Evolutionary conservation across 75 land plant species (phyloP), one percentile per base, ranked within the genome.

Genomic region (Larix kaempferi): DNA sequence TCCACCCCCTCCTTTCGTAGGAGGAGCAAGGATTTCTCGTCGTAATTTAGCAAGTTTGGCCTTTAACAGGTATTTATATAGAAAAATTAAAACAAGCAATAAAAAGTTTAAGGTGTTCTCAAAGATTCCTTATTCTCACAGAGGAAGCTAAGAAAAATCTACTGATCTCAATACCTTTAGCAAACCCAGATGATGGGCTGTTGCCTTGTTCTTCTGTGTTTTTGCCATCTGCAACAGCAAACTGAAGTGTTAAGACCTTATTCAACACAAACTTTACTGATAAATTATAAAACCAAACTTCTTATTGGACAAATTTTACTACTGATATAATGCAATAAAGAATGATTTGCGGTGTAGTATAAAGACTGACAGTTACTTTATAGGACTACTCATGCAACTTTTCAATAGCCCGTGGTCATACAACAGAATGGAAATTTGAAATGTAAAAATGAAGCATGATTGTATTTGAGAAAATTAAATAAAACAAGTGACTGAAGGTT

Each of bases 191-290:
- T 98, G 99, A 86, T 98, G 99, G 41, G 99, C 99, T 25, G 99
- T 98, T 6, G 99, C 99, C 71, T 98, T 98, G 77, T 98, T 98
- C 81, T 98, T 98, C 73, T 98, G 99, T 3, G 99, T 98, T 86
- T 84, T 98, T 71, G 98, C 98, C 98, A 95, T 95, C 98, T 94
- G 92, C 84, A 90, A 76, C 64, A 65, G 78, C 44, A 79, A 29
- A 76, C 39, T 27, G 27, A 76, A 74, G 56, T 21, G 26, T 25
- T 74, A 59, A 56, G 21, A 74, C 13, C 8, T 62, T 8, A 62
- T n/a, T 16, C 54, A 49, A 60, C 25, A 25, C 8, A 62, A 25
- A n/a, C 19, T 61, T 62, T 62, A 62, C 22, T n/a, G 64, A n/a
- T 62, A 25, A 13, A n/a, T 62, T n/a, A 71, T 37, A 22, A 71